Percentiles rank a stretch among this genome's conserved stretches.
phyloP scores from a whole-genome alignment of 768 basidiomycete genomes.

The Cystobasidium onofrii region DNA sequence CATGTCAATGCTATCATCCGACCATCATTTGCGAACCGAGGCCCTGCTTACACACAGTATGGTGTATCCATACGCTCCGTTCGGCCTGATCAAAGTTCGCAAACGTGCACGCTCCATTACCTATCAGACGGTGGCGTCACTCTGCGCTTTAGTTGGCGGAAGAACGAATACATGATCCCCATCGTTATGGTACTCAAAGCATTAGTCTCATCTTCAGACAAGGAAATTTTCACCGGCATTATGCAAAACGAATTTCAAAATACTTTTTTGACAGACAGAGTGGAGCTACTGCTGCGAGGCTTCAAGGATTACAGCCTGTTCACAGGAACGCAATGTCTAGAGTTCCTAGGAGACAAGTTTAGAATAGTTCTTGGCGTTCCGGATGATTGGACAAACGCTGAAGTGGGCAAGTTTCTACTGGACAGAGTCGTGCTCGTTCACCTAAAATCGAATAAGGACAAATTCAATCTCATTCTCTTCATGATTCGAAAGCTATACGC shows the following conservation, averaged over 20 bases:
- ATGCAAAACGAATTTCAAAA: conserved; percentile 95
- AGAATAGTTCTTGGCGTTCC: conserved; percentile 80
- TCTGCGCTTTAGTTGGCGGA: conserved; percentile 90
- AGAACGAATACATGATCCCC: conserved; percentile 96
- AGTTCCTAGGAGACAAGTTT: conserved; percentile 94
- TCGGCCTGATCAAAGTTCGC: conserved; percentile 80
- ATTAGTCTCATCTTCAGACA: conserved; percentile 79
- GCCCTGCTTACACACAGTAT: conserved; percentile 86
- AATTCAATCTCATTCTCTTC: conserved; percentile 92
- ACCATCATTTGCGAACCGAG: conserved; percentile 81
- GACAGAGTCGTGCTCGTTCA: conserved; percentile 84
- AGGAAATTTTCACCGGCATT: conserved; percentile 91
- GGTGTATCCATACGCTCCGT: conserved; percentile 94
- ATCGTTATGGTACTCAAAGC: conserved; percentile 95
- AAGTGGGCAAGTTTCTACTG: conserved; percentile 72
- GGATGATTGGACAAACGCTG: conserved; percentile 81
- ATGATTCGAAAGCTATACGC: conserved; percentile 95
- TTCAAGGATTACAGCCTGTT: conserved; percentile 86
- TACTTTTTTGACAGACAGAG: conserved; percentile 93
- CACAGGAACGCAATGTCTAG: conserved; percentile 82
- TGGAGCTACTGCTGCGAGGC: conserved; percentile 83
- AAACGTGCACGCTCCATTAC: conserved; percentile 96
- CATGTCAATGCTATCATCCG: conserved; percentile 89
- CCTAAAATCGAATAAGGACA: conserved; percentile 74
- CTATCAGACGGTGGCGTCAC: conserved; percentile 94